phyloP scores from a whole-genome alignment of 2,329 filamentous ascomycete species.

The Kalaharituber pfeilii region DNA sequence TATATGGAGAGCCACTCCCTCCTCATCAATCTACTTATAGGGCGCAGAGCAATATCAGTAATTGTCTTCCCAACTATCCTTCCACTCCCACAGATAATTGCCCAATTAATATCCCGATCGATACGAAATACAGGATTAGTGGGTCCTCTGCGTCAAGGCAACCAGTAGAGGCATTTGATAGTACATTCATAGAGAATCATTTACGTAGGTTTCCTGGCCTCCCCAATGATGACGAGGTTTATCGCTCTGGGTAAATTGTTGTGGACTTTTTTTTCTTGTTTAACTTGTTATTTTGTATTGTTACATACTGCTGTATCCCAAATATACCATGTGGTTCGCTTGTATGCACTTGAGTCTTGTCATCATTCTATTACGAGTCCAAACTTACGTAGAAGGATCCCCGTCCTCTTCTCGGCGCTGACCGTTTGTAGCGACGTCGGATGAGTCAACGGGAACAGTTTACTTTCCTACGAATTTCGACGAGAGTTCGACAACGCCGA shows the following conservation, averaged over 20 bases:
- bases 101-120: constrained; percentile 12
- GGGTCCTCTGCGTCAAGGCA: constrained; percentile 6
- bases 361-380: constrained; percentile 9
- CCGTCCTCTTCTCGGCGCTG: constrained; percentile 19
- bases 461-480: neutral
- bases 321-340: neutral
- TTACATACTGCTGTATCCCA: neutral
- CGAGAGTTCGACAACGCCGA: neutral
- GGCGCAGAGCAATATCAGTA: neutral
- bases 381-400: constrained; percentile 20
- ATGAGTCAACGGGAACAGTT: neutral
- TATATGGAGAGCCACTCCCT: neutral
- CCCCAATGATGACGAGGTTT: constrained; percentile 6
- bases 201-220: constrained; percentile 18
- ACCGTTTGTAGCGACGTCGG: constrained; percentile 16
- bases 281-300: constrained; percentile 2
- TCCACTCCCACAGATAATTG: neutral
- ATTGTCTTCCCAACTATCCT: neutral
- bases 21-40: neutral
- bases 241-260: neutral
- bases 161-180: constrained; percentile 8
- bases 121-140: constrained; percentile 11
- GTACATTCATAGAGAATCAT: constrained; percentile 8
- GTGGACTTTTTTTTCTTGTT: neutral
- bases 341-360: neutral